Evolutionary conservation across 148 eudicot species (phyloP), one percentile per base, ranked within the genome.

Genomic region (Salicornia ramosissima): DNA sequence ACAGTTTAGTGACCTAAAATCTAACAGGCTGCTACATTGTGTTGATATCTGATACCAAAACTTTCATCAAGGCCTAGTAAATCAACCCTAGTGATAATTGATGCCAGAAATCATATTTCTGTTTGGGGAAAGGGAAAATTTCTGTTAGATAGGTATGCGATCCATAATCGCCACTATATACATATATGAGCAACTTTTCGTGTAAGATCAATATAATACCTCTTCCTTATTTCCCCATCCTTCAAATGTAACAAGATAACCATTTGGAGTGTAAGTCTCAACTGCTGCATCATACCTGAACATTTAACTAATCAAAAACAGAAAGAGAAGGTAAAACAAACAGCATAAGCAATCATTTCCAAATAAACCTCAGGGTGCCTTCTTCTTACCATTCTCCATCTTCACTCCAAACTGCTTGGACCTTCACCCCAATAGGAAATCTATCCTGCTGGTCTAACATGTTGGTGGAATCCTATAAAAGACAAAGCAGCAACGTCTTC

Each of bases 191-290:
- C 63, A 58, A 34, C 5, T 10, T 1, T 34, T 26, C 33, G 12
- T 16, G 7, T 33, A 22, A 18, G 43, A 45, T 43, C 50, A 52
- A 46, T 75, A 67, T 25, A 34, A 69, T 82, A 94, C 99, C 97
- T 90, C 99, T 81, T 94, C 99, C 78, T 77, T 82, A 62, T 94
- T 94, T 55, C 99, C 99, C 99, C 99, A 94, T 74, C 76, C 97
- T 66, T 74, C 82, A 72, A 88, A 94, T 74, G 68, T 31, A 54
- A 94, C 93, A 68, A 55, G 71, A 65, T 94, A 94, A 45, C 97
- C 99, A 80, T 79, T 90, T 51, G 86, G 79, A 64, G 96, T 88
- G 68, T 68, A 78, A 34, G 92, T 80, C 83, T 87, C 96, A 25
- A 94, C 69, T 43, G 83, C 90, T 58, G 88, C 99, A 73, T 88